phyloP scores from a whole-genome alignment of 2,329 filamentous ascomycete genomes.

The Cephalotrichum gorgonifer region DNA sequence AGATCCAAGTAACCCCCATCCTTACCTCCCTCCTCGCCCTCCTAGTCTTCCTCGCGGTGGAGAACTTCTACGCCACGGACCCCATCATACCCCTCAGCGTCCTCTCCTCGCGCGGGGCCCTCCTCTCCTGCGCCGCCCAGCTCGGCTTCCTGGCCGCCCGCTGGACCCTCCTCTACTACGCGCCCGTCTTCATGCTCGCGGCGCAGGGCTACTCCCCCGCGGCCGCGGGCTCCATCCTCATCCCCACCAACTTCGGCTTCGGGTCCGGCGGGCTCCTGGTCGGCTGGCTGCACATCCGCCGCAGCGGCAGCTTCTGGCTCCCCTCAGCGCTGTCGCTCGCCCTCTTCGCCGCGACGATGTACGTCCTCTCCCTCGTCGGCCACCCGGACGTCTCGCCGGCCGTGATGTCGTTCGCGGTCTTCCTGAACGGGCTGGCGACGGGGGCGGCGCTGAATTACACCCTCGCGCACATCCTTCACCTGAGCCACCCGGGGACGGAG shows the following conservation, averaged over 20 bases:
- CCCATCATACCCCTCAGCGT: constrained; percentile 68
- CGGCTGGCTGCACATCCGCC: constrained; percentile 66
- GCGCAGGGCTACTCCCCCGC: constrained; percentile 61
- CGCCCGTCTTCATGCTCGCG: constrained; percentile 69
- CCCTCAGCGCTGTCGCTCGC: constrained; percentile 49
- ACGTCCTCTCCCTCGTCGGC: constrained; percentile 43
- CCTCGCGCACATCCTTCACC: constrained; percentile 67
- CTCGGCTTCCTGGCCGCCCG: constrained; percentile 71
- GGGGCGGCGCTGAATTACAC: constrained; percentile 72
- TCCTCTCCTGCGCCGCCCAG: constrained; percentile 65
- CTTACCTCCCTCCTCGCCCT: constrained; percentile 42
- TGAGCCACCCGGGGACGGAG: constrained; percentile 55
- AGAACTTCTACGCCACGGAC: constrained; percentile 51
- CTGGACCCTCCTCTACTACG: constrained; percentile 73
- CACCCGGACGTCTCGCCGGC: constrained; percentile 37
- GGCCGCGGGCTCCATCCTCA: constrained; percentile 61
- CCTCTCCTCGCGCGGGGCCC: constrained; percentile 57
- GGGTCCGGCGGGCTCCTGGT: constrained; percentile 62
- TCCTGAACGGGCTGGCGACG: constrained; percentile 61
- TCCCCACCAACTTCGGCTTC: constrained; percentile 76
- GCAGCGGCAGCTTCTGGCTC: constrained; percentile 62
- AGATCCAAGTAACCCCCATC: constrained; percentile 50
- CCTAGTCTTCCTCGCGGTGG: constrained; percentile 48
- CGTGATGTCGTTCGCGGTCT: constrained; percentile 49
- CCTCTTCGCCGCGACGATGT: constrained; percentile 51